Evolutionary conservation across 495 filamentous ascomycete genomes (phyloP), one percentile per base, ranked within the genome.

Genomic region (Astrothelium subdiscretum): DNA sequence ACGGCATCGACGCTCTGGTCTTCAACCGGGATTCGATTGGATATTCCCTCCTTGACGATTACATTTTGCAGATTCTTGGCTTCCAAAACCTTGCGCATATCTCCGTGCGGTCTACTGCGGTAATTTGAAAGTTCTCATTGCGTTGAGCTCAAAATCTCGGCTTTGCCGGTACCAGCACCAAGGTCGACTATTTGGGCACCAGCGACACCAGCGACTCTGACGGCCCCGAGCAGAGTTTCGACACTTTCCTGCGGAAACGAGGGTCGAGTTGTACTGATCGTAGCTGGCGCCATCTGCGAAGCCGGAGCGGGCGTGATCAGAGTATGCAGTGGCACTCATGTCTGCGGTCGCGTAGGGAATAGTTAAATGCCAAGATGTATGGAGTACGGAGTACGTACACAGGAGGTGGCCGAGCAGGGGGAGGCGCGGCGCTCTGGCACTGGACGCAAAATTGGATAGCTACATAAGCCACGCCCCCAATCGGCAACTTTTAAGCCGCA

Each of bases 101-200:
- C 77, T 22, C 69, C 72, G 67, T 85, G 83, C 8, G 85, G 86
- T 87, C 85, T 27, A 87, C 76, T 3, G 84, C 86, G 18, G 83
- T 64, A 43, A 88, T 78, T 27, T 77, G 68, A 69, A 76, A 87
- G 1, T 65, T 62, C 67, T 87, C 81, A 1, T 74, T 70, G 31
- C 84, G 70, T 3, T 57, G 68, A 0, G 79, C 78, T 6, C 10
- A 89, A 73, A 22, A 80, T 64, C 65, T 85, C 79, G 2, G 84
- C 87, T 65, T 87, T 87, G 11, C 86, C 86, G 0, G 83, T 87
- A 0, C 87, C 86, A 3, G 82, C 79, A 0, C 78, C 87, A 26
- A 90, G 71, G 64, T 88, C 85, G 42, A 87, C 71, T 31, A 89
- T 71, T 32, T 71, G 71, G 24, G 81, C 77, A 20, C 71, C 70